Evolutionary conservation across 495 filamentous ascomycete species (phyloP), one percentile per base, ranked within the genome.

Genomic region (Hypomontagnella monticulosa): DNA sequence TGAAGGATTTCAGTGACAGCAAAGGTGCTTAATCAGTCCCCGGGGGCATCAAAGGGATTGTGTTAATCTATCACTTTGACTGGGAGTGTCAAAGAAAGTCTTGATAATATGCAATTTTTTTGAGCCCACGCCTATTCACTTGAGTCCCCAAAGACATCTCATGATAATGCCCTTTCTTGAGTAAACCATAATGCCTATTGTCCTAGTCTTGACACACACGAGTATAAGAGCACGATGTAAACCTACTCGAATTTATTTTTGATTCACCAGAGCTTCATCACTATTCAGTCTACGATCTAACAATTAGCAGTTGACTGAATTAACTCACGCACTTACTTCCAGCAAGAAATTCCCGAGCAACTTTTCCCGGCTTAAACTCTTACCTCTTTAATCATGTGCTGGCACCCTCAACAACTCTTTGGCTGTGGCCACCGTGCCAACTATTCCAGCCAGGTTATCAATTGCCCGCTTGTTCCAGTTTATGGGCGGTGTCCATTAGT

Each of bases 401-500:
- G 42, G 30, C 59, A 55, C 8, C 65, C 65, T 1, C 54, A 68
- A 43, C 15, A 44, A 0, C 48, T 59, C 15, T 68, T 41, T 49
- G 12, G 15, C 43, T 68, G 65, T 20, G 48, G 30, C 12, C 36
- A 49, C 15, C 65, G 65, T 18, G 5, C 20, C 11, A 34, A 49
- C 33, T 68, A 58, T 10, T 57, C 58, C 18, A 68, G 59, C 20
- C 33, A 63, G 42, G 18, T 68, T 32, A 55, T 55, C n/a, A 4
- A 57, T 3, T 68, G 65, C 14, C 14, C 42, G 16, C 33, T 68
- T 11, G 59, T 68, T 14, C 1, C 59, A 1, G 30, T 33, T 10
- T 68, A 68, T 8, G 65, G 59, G 0, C 59, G 65, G 3, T 68
- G 65, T 16, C 65, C 65, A 5, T n/a, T 59, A 3, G 36, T 63